Evolutionary conservation across 1,284 basidiomycete genomes (phyloP).

Genomic region (Puccinia hordei): DNA sequence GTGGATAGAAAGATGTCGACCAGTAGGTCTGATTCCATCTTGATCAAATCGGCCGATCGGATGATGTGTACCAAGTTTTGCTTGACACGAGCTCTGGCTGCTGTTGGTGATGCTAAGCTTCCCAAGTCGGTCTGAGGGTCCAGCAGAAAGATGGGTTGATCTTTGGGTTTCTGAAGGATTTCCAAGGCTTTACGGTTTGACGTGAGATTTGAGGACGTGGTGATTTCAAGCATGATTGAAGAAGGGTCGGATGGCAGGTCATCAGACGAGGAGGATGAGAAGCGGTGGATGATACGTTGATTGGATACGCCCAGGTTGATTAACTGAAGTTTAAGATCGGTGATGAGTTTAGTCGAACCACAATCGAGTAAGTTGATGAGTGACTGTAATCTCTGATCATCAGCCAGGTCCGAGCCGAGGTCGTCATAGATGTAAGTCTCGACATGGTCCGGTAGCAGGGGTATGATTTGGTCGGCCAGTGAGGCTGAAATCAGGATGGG

Average conservation of each 20-base stretch:
- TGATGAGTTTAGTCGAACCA: constrained; percentile 26
- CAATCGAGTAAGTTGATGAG: constrained; percentile 23
- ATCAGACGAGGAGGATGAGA: background rate
- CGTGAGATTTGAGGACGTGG: background rate
- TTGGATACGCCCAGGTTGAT: background rate
- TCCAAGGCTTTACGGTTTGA: too few species aligned
- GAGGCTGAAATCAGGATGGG: constrained; percentile 29
- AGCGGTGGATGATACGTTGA: constrained; percentile 11
- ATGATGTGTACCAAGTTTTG: constrained; percentile 14
- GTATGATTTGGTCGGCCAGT: background rate
- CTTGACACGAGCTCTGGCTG: background rate
- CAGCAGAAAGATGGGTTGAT: constrained; percentile 17
- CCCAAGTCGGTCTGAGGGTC: background rate
- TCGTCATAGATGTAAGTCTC: constrained; percentile 36
- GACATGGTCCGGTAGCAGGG: background rate
- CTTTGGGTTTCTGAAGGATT: background rate
- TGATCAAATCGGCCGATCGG: background rate
- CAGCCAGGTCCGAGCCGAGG: background rate
- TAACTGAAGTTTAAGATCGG: background rate
- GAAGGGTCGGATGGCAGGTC: too few species aligned
- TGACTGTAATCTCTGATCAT: background rate
- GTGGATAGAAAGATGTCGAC: constrained; percentile 71
- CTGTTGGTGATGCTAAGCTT: background rate
- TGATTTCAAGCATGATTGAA: background rate
- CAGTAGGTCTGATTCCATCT: background rate